Conservation (phyloP, 2,329 filamentous ascomycete genomes). For the Aspergillus eucalypticola region DNA sequence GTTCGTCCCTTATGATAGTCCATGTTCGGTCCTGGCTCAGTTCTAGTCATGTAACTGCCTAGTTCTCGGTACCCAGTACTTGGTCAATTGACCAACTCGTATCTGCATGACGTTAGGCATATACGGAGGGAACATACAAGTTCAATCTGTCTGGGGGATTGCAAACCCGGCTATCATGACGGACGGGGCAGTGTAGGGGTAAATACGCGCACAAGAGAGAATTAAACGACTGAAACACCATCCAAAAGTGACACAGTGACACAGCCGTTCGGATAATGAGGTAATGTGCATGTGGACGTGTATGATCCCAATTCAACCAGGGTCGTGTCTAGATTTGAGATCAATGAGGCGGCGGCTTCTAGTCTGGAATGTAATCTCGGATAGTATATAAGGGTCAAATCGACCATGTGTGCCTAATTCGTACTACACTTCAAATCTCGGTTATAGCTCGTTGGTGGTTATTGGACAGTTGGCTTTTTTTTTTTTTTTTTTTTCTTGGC, state of each 20-base stretch:
- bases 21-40: too few relatives aligned
- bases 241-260: neutral
- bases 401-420: neutral
- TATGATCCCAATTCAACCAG: neutral
- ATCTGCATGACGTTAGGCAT: neutral
- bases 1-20: too few relatives aligned
- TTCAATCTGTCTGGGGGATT: neutral
- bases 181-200: neutral
- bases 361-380: neutral
- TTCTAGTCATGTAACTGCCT: neutral
- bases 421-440: neutral
- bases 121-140: neutral
- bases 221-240: neutral
- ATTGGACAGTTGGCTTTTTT: neutral
- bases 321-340: neutral
- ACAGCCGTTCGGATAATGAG: neutral
- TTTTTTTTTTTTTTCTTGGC: neutral
- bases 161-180: neutral
- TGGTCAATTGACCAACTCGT: neutral
- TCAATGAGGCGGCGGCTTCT: neutral
- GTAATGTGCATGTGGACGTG: neutral
- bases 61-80: neutral
- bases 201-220: neutral
- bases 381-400: neutral
- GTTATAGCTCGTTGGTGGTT: neutral